phyloP scores from a whole-genome alignment of 768 basidiomycete genomes.

The Trametes punicea region DNA sequence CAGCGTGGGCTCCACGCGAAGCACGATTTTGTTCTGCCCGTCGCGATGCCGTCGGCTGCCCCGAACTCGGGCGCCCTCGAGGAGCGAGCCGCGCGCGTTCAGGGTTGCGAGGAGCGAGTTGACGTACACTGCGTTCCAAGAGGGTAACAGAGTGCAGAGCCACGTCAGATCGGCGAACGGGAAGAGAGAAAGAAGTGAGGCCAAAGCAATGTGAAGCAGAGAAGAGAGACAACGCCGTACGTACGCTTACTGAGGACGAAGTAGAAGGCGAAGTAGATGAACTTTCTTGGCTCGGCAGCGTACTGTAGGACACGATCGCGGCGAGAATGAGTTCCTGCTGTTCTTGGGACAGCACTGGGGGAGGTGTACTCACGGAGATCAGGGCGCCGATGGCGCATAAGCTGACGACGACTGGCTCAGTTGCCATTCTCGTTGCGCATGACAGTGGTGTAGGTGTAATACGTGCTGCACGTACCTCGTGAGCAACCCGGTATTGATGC shows the following conservation, averaged over 20 bases:
- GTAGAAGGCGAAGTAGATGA: conserved; percentile 22
- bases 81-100: conserved; percentile 20
- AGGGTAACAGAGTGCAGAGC: background rate
- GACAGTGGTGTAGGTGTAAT: background rate
- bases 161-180: background rate
- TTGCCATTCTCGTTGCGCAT: background rate
- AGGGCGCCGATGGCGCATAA: conserved; percentile 17
- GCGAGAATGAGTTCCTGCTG: too few relatives aligned
- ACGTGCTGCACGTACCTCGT: conserved; percentile 10
- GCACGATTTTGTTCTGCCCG: conserved; percentile 1
- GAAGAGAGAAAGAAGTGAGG: background rate
- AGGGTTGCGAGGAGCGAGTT: conserved; percentile 24
- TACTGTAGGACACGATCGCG: conserved; percentile 10
- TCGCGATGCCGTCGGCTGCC: background rate
- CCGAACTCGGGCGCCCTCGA: conserved; percentile 8
- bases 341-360: background rate
- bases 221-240: background rate
- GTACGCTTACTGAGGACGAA: conserved; percentile 20
- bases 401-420: background rate
- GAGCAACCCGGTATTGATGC: conserved; percentile 20
- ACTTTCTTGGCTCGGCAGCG: conserved; percentile 9
- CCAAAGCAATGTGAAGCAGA: background rate
- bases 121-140: conserved; percentile 16
- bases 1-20: conserved; percentile 1
- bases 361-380: conserved; percentile 8